Evolutionary conservation across 2,329 filamentous ascomycete species (phyloP), one percentile per base, ranked within the genome.

Genomic region (Penicillium sp.): DNA sequence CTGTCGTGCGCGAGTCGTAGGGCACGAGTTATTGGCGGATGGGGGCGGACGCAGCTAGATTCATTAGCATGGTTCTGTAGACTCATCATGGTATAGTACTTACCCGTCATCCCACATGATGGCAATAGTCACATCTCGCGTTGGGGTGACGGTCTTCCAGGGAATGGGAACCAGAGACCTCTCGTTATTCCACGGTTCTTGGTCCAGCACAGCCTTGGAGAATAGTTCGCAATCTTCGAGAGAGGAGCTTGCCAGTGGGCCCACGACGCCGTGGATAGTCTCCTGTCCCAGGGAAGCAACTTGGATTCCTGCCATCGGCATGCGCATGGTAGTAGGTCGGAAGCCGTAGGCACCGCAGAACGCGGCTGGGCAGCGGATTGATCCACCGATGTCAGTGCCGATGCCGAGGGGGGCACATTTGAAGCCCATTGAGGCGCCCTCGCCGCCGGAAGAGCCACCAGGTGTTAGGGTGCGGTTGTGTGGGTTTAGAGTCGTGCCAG

Each of bases 81-180:
- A 10, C 3, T 28, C 7, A 23, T 10, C 9, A 2, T 5, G 10
- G 6, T 18, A 25, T 23, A 18, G 15, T 2, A 52, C 52, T 33
- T 55, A 68, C 66, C 78, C 80, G 62, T 88, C 86, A 64, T 84
- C 72, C 77, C 79, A 82, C 66, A 87, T 73, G 28, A 88, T 78
- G 4, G 73, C 84, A 46, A 88, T 52, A 0, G 65, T 66, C 25
- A 69, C 60, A 28, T 62, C 41, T 10, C 52, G 52, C 1, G 45
- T 63, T 6, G 60, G 56, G 20, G 46, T 38, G 5, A 63, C 61
- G 10, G 32, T 58, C 44, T 46, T 70, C 73, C 74, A 77, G 0
- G 73, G 72, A 3, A 75, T 42, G 4, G 73, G 71, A 1, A 70
- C 59, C 6, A 74, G 51, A 0, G 66, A 66, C 0, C 72, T 72